Base-by-base conservation (phyloP, 2,329 filamentous ascomycete genomes). In the Arachnopeziza araneosa region DNA sequence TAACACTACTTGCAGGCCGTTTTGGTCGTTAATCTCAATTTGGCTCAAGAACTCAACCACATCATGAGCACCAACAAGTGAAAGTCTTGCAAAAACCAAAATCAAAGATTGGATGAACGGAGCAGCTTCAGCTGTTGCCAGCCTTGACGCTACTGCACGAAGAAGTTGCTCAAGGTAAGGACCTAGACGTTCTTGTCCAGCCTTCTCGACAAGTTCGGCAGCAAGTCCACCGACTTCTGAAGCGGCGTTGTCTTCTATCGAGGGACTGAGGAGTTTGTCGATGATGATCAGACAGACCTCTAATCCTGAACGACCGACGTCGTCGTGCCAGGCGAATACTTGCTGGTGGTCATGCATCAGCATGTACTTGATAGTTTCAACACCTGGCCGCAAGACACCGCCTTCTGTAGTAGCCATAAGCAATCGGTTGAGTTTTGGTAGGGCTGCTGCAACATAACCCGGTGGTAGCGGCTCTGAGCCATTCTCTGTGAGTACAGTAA, bases 161-260 rank as follows among this genome's bases (percentile, higher is more conserved):
- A 99, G 82, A 23, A 99, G 85, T 73, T 96, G 91, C 50, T 90
- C 87, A 24, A 99, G 81, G 73, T 91, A 97, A 12, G 93, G 93
- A 0, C 95, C 95, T 12, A 99, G 85, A 58, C 90, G 86, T 72
- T 96, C 93, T 48, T 92, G 87, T 12, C 95, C 95, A 56, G 93
- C 95, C 76, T 95, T 96, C 75, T 98, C 93, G 0, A 99, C 95
- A 26, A 99, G 80, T 75, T 96, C 93, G 1, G 93, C 93, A 4
- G 95, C 95, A 65, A 99, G 83, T 19, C 92, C 91, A 67, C 95
- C 95, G 51, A 99, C 93, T 76, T 99, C 93, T n/a, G 92, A 91
- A 5, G 93, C 95, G 21, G 92, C 90, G 69, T 93, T 91, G 70
- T 99, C 95, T 69, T 96, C 90, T n/a, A 98, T 88, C 1, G 82